Evolutionary conservation across 306 rosid genomes (phyloP).

Genomic region (Acacia confusa): DNA sequence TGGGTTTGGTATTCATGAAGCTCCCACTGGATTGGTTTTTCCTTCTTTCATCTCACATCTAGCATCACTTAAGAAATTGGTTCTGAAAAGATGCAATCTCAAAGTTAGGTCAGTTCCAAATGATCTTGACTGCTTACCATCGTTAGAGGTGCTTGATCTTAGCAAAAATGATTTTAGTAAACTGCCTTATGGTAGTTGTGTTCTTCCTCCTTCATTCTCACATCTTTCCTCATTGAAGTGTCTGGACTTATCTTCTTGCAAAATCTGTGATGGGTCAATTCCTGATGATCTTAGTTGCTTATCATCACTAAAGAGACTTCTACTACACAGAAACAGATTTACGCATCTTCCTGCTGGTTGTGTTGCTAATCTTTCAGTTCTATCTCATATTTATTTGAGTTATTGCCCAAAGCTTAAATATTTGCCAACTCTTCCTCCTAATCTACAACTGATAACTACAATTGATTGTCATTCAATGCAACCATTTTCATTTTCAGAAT

Average conservation of each 20-base stretch:
- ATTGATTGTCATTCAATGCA: not conserved
- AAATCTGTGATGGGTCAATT: not conserved
- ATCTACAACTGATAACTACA: too few species aligned
- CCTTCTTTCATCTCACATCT: not conserved
- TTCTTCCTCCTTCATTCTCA: not conserved
- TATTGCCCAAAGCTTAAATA: not conserved
- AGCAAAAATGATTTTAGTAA: slow-evolving; percentile 38
- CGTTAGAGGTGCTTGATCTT: slow-evolving; percentile 8
- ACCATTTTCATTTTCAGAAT: not conserved
- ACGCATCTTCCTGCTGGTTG: not conserved
- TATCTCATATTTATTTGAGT: not conserved
- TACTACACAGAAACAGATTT: too few species aligned
- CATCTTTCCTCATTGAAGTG: not conserved
- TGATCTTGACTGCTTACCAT: not conserved
- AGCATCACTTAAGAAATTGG: not conserved
- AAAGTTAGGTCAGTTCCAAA: not conserved
- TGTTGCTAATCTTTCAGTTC: not conserved
- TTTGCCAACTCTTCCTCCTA: not conserved
- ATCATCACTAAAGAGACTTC: not conserved
- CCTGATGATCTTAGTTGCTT: not conserved
- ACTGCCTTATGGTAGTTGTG: not conserved
- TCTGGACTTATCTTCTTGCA: not conserved
- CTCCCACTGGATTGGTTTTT: not conserved
- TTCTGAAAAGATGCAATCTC: not conserved
- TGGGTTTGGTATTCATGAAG: not conserved